Percentiles rank a stretch among this genome's conserved stretches.
Conservation (phyloP, 2,329 filamentous ascomycete genomes). For the Claviceps arundinis region DNA sequence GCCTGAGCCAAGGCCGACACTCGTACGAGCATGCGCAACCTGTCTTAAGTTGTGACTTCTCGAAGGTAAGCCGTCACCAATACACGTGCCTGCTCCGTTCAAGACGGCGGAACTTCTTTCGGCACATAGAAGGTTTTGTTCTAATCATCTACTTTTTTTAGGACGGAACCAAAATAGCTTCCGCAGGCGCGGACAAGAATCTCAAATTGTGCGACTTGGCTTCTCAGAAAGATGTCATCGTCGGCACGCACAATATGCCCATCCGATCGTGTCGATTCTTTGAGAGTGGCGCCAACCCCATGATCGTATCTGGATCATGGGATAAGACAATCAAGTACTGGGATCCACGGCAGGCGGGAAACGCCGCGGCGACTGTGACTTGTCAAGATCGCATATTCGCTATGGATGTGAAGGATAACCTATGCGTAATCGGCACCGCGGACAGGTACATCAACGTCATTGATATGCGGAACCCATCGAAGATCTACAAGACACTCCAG, state of each 20-base stretch:
- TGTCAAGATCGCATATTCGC: constrained; percentile 75
- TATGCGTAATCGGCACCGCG: constrained; percentile 84
- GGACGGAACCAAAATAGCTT: constrained; percentile 84
- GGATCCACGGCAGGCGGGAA: constrained; percentile 57
- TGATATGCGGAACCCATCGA: constrained; percentile 74
- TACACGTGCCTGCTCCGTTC: not conserved
- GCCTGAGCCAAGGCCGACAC: constrained; percentile 73
- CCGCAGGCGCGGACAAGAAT: constrained; percentile 81
- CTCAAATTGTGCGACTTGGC: constrained; percentile 77
- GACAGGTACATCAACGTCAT: constrained; percentile 95
- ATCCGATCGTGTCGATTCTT: constrained; percentile 71
- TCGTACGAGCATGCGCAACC: constrained; percentile 76
- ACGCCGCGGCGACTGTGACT: constrained; percentile 46
- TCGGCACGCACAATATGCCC: constrained; percentile 74
- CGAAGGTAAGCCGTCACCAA: constrained; percentile 48
- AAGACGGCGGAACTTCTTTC: not conserved
- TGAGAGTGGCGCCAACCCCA: constrained; percentile 55
- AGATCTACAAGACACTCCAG: constrained; percentile 92
- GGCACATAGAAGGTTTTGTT: not conserved
- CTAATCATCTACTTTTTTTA: constrained; percentile 21
- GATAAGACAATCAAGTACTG: constrained; percentile 87
- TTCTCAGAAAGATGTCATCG: constrained; percentile 51
- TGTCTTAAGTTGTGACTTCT: constrained; percentile 76
- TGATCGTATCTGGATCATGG: constrained; percentile 87
- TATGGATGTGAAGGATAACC: constrained; percentile 78